Evolutionary conservation across 805 yeast genomes (phyloP), one percentile per base, ranked within the genome.

Genomic region (Starmerella floricola): DNA sequence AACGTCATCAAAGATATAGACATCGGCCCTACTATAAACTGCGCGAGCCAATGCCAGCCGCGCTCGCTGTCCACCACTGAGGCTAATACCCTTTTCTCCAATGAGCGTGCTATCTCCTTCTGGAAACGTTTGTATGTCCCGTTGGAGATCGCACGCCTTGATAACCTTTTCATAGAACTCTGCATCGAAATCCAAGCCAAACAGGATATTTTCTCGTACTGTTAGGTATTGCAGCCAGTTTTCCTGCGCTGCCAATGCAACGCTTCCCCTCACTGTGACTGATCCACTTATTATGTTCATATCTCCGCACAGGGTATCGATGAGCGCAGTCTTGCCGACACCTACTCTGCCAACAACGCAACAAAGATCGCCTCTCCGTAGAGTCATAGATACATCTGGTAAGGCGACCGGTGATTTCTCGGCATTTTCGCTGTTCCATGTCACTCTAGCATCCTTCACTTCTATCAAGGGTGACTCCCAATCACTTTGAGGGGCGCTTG

Each of bases 51-150:
- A 69, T 0, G 93, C 78, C 31, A 86, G 67, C 60, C 96, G 74
- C 0, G 95, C 95, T 67, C 86, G 86, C 62, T 87, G 95, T 31
- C 96, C 96, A 41, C 96, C 96, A 29, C 94, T 81, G 42, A 86
- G 66, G n/a, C 94, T 81, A 40, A 86, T 84, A 52, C 96, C 96
- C 63, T 86, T 86, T 64, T 86, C 35, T 28, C 96, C 96, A 46
- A 87, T 95, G 54, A 81, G 72, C 4, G 96, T 87, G 39, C 66
- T 66, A 60, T 87, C 96, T 43, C 94, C 94, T 57, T 81, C 79
- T 3, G 93, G 80, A 42, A 87, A 68, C 15, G 75, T 71, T 30
- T 71, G 72, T 47, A 87, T 65, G 62, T 87, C 96, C 24, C 74
- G 75, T 8, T 71, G 62, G 51, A 87, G 69, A 10, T 91, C 94